Evolutionary conservation across 2,329 filamentous ascomycete species (phyloP).

Genomic region (Colletotrichum lindemuthianum): DNA sequence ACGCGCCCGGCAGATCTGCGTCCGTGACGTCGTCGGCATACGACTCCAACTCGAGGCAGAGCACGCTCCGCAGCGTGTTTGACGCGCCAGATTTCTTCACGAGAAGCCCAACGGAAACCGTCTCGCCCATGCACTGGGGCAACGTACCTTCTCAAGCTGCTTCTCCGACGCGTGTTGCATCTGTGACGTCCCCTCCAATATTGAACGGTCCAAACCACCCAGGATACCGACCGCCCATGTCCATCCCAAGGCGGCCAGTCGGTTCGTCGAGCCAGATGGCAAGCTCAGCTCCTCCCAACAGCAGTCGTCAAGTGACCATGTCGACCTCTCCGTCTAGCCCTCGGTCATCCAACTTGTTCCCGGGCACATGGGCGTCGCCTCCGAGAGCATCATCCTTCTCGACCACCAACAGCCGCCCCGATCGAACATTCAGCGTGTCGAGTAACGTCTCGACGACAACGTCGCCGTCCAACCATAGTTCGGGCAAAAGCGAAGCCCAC

Average conservation of each 20-base stretch:
- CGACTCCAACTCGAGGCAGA: constrained; percentile 17
- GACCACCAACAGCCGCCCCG: constrained; percentile 26
- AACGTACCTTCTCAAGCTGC: neutral
- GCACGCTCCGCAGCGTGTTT: constrained; percentile 12
- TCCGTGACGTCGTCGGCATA: neutral
- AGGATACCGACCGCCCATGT: constrained; percentile 19
- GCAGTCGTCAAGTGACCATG: constrained; percentile 7
- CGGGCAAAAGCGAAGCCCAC: constrained; percentile 33
- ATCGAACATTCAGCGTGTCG: constrained; percentile 36
- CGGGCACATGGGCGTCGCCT: constrained; percentile 4
- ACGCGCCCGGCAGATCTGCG: neutral
- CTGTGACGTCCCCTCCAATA: neutral
- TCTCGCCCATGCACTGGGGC: constrained; percentile 14
- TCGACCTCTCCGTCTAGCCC: constrained; percentile 11
- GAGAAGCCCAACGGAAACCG: constrained; percentile 24
- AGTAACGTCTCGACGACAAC: constrained; percentile 29
- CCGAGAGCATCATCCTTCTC: constrained; percentile 29
- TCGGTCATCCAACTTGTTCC: constrained; percentile 7
- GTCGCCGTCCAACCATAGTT: constrained; percentile 32
- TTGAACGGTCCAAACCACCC: neutral
- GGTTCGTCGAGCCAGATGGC: constrained; percentile 18
- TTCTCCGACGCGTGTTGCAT: constrained; percentile 38
- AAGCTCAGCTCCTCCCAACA: neutral
- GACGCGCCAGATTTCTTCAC: constrained; percentile 3
- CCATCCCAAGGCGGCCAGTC: constrained; percentile 29